Percentiles rank a stretch among this genome's conserved stretches.
Conservation (phyloP, 1,284 basidiomycete genomes). For the Grifola frondosa region DNA sequence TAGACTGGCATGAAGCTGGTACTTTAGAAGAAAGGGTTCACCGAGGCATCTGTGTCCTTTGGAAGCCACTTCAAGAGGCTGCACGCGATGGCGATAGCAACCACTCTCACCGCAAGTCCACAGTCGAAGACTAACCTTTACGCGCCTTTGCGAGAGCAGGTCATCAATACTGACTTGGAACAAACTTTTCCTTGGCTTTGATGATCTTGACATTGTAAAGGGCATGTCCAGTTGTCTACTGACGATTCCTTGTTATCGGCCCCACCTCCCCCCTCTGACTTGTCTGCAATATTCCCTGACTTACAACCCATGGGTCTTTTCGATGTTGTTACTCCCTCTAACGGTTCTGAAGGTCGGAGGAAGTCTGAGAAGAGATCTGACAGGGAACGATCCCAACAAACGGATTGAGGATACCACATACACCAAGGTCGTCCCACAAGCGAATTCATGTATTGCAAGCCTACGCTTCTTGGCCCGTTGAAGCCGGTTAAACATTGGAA, state of each 20-base stretch:
- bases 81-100: constrained; percentile 31
- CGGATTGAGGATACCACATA: constrained; percentile 67
- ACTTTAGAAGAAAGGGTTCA: constrained; percentile 62
- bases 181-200: constrained; percentile 59
- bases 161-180: constrained; percentile 57
- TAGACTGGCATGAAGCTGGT: constrained; percentile 84
- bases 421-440: constrained; percentile 62
- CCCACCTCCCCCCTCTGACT: constrained; percentile 36
- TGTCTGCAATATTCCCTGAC: constrained; percentile 31
- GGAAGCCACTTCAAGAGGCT: constrained; percentile 60
- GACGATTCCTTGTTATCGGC: constrained; percentile 34
- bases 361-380: constrained; percentile 56
- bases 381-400: constrained; percentile 66
- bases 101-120: constrained; percentile 36
- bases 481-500: constrained; percentile 68
- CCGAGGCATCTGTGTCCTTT: constrained; percentile 69
- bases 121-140: constrained; percentile 45
- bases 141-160: constrained; percentile 54
- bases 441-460: constrained; percentile 66
- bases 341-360: constrained; percentile 17
- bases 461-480: constrained; percentile 66
- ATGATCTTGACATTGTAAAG: constrained; percentile 36
- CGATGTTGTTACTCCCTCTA: constrained; percentile 58
- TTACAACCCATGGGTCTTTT: constrained; percentile 48
- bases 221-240: constrained; percentile 38